Conservation (phyloP, 78 protist species). For the Planoprotostelium fungivorum region DNA sequence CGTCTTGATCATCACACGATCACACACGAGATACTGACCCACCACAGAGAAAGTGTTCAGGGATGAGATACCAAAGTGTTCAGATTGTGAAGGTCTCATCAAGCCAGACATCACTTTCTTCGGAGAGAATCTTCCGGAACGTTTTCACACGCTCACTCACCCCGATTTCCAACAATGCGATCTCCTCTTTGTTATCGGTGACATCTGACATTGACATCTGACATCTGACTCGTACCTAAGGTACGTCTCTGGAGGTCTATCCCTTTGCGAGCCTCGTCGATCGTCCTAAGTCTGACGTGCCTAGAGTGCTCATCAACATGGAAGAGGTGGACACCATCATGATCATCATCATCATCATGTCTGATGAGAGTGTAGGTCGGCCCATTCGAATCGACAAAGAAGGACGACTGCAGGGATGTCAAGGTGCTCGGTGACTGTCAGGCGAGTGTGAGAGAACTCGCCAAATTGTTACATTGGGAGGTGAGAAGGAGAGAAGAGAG, state of each 20-base stretch:
- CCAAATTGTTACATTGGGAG: conserved; percentile 17
- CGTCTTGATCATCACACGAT: no score
- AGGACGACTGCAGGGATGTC: conserved; percentile 11
- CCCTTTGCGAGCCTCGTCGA: conserved; percentile 66
- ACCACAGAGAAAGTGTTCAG: conserved; percentile 15
- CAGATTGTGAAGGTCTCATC: conserved; percentile 39
- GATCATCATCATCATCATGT: background rate
- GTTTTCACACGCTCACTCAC: conserved; percentile 7
- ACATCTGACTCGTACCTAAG: background rate
- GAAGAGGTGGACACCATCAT: conserved; percentile 22
- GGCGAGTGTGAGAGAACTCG: conserved; percentile 10
- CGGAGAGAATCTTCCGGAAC: conserved; percentile 72
- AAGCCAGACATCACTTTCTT: conserved; percentile 84
- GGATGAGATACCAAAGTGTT: conserved; percentile 45
- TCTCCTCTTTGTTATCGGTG: conserved; percentile 69
- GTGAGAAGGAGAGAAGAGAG: no score
- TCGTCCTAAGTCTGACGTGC: background rate
- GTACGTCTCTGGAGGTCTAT: conserved; percentile 80
- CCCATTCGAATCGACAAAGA: conserved; percentile 19
- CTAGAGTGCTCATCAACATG: conserved; percentile 35
- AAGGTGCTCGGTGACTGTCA: conserved; percentile 60
- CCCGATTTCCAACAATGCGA: conserved; percentile 52
- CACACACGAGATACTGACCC: no score
- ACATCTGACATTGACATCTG: background rate
- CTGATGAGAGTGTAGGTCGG: background rate